A percentile compares a stretch with the other conserved stretches of the same genome.
phyloP scores from a whole-genome alignment of 441 rosid species.

The Gossypium davidsonii region DNA sequence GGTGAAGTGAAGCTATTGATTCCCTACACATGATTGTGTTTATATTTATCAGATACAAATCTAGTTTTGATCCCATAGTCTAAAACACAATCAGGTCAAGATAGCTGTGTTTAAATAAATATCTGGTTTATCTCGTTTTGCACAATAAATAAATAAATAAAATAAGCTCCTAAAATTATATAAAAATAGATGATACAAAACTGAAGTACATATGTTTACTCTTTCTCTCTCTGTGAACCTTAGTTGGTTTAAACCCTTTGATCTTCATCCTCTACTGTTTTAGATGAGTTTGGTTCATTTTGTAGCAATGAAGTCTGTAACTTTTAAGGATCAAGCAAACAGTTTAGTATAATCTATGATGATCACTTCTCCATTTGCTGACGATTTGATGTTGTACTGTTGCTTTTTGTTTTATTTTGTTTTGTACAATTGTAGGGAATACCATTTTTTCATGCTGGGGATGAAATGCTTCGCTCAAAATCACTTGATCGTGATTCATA shows the following conservation, averaged over 20 bases:
- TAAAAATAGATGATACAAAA: not conserved
- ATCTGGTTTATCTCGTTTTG: not conserved
- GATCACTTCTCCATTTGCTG: not conserved
- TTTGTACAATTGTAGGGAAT: conserved; percentile 48
- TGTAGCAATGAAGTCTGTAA: not conserved
- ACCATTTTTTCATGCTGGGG: conserved; percentile 95
- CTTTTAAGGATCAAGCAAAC: not conserved
- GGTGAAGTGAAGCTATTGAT: too few relatives aligned
- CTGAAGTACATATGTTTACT: not conserved
- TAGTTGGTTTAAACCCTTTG: not conserved
- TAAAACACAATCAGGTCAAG: not conserved
- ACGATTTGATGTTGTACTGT: not conserved
- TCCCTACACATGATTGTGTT: not conserved
- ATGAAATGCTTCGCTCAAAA: conserved; percentile 92
- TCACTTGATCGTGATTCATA: conserved; percentile 99
- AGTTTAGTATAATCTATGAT: not conserved
- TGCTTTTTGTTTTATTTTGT: not conserved
- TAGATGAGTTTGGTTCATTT: not conserved
- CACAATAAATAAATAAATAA: not conserved
- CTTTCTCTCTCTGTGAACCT: not conserved
- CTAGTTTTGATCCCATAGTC: not conserved
- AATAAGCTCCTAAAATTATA: not conserved
- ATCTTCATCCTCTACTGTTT: not conserved
- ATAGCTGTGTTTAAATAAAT: not conserved
- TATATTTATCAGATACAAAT: not conserved